Percentiles rank a stretch among this genome's conserved stretches.
phyloP scores from a whole-genome alignment of 345 rosid species.

The Camelina laxa region DNA sequence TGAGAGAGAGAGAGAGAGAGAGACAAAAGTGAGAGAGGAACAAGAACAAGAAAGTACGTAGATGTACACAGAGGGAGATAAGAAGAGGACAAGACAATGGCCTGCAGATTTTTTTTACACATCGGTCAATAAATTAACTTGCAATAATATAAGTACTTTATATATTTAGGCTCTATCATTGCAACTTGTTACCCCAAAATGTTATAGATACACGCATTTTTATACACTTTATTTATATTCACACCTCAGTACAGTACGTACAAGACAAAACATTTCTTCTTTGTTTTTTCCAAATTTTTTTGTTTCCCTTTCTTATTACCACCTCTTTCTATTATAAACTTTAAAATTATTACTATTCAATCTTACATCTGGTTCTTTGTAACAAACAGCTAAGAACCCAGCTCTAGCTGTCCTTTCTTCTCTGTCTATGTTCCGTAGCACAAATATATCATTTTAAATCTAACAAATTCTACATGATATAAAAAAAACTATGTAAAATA shows the following conservation, averaged over 20 bases:
- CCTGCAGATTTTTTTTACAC: slow-evolving; percentile 39
- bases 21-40: slow-evolving; percentile 41
- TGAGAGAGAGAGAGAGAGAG: slow-evolving; percentile 13
- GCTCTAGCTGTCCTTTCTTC: slow-evolving; percentile 35
- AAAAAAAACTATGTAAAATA: background rate
- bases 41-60: slow-evolving; percentile 46
- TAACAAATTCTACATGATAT: background rate
- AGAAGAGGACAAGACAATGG: slow-evolving; percentile 48
- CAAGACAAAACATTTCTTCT: slow-evolving; percentile 12
- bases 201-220: background rate
- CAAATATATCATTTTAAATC: slow-evolving; percentile 27
- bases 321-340: background rate
- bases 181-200: slow-evolving; percentile 36
- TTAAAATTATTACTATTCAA: slow-evolving; percentile 23
- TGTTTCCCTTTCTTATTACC: background rate
- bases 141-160: background rate
- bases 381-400: slow-evolving; percentile 45
- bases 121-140: slow-evolving; percentile 40
- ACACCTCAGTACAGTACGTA: background rate
- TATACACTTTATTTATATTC: background rate
- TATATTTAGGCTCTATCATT: background rate
- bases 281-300: background rate
- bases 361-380: slow-evolving; percentile 27
- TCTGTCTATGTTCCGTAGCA: slow-evolving; percentile 35
- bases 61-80: slow-evolving; percentile 42